Base-by-base conservation (phyloP, 345 rosid species). In the Salix caprea region DNA sequence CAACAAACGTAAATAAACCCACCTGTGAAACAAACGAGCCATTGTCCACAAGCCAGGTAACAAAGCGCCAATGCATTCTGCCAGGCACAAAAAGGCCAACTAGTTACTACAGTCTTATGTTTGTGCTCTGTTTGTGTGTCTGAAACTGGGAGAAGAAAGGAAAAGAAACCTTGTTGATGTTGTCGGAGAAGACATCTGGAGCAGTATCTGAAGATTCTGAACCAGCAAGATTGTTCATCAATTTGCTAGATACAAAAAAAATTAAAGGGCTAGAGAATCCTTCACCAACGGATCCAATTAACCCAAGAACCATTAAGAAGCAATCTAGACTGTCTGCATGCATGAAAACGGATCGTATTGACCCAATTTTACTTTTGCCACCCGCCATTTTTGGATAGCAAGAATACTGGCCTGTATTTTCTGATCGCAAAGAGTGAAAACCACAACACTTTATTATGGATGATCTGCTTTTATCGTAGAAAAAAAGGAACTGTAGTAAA, bases 21-120 rank as follows among this genome's bases (percentile, higher is more conserved):
- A 93, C 97, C 97, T 58, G 90, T 83, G 76, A 93, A 93, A 85
- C 93, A 87, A 37, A 84, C 83, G 76, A 90, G 68, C 88, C 92
- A 85, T 74, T 88, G 80, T 65, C 87, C 92, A 77, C 89, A 85
- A 72, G 94, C 96, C 82, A 91, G 75, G 84, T 87, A 90, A 77
- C 85, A 93, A 74, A 74, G 75, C 6, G 75, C 79, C 56, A 87
- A 79, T 44, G 97, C 83, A 74, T 91, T 93, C 93, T 93, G 89
- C 66, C 81, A 77, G 36, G 39, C 74, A 79, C 14, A 52, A 71
- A 77, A 60, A 32, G 3, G 6, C 39, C 19, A 7, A 67, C 10
- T 36, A 21, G 18, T 16, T 21, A 67, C 21, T 32, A 15, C 21
- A 15, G 21, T 23, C 10, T 46, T 15, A 2, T 7, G 2, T 10